Percentiles rank a stretch among this genome's conserved stretches.
Conservation (phyloP, 139 green algal species). For the Volvox africanus region DNA sequence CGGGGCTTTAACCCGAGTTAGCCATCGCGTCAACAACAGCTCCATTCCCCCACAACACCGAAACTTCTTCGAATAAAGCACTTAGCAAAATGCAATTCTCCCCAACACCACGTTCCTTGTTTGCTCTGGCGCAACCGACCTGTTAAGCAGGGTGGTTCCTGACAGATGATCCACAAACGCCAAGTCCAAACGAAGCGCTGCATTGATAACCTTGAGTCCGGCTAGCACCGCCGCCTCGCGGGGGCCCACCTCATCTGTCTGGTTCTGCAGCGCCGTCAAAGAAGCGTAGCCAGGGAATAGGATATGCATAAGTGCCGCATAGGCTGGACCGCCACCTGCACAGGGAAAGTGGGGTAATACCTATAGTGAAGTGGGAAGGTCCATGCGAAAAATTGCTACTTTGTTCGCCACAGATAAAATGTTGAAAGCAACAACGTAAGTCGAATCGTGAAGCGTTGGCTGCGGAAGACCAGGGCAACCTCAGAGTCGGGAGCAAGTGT, state of each 20-base stretch:
- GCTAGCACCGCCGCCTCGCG: conserved; percentile 64
- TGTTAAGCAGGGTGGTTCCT: not conserved
- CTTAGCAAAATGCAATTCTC: too few relatives aligned
- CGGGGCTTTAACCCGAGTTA: too few relatives aligned
- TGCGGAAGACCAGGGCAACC: too few relatives aligned
- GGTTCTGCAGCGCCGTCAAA: conserved; percentile 42
- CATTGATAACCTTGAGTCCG: conserved; percentile 70
- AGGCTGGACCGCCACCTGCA: conserved; percentile 39
- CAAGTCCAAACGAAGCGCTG: conserved; percentile 62
- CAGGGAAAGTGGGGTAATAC: not conserved
- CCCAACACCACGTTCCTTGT: too few relatives aligned
- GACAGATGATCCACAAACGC: conserved; percentile 32
- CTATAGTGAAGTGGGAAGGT: not conserved
- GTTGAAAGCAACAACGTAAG: too few relatives aligned
- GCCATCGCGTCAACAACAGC: too few relatives aligned
- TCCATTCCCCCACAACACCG: too few relatives aligned
- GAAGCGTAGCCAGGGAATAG: conserved; percentile 61
- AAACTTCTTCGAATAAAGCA: too few relatives aligned
- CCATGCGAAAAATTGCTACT: too few relatives aligned
- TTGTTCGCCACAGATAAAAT: too few relatives aligned
- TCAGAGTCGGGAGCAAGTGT: too few relatives aligned
- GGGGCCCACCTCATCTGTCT: conserved; percentile 39
- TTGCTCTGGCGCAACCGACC: not conserved
- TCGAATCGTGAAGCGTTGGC: too few relatives aligned
- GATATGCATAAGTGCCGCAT: conserved; percentile 59